Base-by-base conservation (phyloP, 805 yeast genomes). In the Lipomyces yamanashiensis region DNA sequence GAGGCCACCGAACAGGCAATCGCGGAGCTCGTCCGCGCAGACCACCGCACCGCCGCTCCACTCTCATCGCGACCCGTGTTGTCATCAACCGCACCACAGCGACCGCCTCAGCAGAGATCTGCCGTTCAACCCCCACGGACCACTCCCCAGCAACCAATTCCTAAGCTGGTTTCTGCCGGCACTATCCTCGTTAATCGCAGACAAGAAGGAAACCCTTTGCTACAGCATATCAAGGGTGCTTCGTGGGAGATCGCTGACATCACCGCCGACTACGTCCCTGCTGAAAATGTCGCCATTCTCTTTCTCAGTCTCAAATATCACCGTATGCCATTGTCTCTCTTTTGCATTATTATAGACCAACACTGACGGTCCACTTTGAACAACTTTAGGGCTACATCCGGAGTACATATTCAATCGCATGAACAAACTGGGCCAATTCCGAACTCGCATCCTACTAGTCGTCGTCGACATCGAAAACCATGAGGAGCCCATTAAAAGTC, bases 371-470 rank as follows among this genome's bases (percentile, higher is more conserved):
- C 41, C 21, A 47, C 17, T 21, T 47, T 21, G 2, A 17, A 13
- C 21, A 28, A n/a, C 21, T 43, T 49, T 28, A 66, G 66, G 74
- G 13, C 67, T 79, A 36, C 79, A 75, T 51, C 81, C 81, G 2
- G 81, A 78, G 62, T 78, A 79, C 62, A 77, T 79, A 19, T 74
- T 72, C 70, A 67, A 69, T 19, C 74, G 82, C 15, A 74, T 79
- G 28, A 66, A 67, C 23, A 67, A 70, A 54, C 69, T 79, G 17
- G 79, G 79, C 15, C 64, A 67, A 34, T 74, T 69, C 44, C 67
- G 70, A 41, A 60, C 72, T 33, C 75, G 79, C 4, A 63, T 78
- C 7, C 66, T 79, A 40, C 72, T 79, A 12, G 74, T 78, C 13
- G 71, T 74, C n/a, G 75, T 78, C 3, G 80, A 78, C 49, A 71